phyloP scores from a whole-genome alignment of 345 rosid species.

The Cardamine occulta region DNA sequence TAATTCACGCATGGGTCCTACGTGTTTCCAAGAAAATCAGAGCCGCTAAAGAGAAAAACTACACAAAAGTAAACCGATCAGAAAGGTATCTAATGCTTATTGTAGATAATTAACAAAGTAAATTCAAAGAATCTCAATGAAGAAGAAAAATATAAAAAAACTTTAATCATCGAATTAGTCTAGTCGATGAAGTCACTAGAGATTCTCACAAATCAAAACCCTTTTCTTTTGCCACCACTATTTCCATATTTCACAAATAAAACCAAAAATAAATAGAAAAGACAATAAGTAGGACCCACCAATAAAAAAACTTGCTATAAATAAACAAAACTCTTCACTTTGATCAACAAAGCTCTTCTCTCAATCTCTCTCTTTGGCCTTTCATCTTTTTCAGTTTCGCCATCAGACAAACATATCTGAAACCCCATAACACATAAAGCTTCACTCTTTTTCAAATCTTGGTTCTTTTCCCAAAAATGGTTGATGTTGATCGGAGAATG shows the following conservation, averaged over 20 bases:
- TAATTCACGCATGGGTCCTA: constrained; percentile 36
- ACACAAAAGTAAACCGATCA: constrained; percentile 39
- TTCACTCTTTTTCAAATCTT: constrained; percentile 11
- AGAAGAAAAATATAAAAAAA: constrained; percentile 13
- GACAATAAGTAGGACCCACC: constrained; percentile 40
- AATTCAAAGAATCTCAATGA: constrained; percentile 16
- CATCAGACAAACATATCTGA: constrained; percentile 41
- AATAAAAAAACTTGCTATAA: constrained; percentile 44
- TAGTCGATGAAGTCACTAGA: constrained; percentile 40
- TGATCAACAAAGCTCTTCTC: constrained; percentile 32
- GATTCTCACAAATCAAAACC: constrained; percentile 37
- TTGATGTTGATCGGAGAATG: constrained; percentile 97
- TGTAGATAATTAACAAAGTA: constrained; percentile 1
- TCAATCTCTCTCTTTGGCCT: constrained; percentile 23
- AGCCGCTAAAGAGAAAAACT: constrained; percentile 40
- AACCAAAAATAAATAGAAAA: constrained; percentile 9
- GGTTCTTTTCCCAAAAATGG: constrained; percentile 52
- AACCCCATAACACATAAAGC: constrained; percentile 47
- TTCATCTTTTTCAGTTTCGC: constrained; percentile 39
- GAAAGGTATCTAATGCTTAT: constrained; percentile 46
- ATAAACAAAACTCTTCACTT: constrained; percentile 28
- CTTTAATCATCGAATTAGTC: constrained; percentile 43
- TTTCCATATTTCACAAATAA: constrained; percentile 20
- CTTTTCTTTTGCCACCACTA: background rate
- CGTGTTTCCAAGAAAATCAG: constrained; percentile 33